Evolutionary conservation across 176 grass and related monocot genomes (phyloP).

Genomic region (Dactylis glomerata): DNA sequence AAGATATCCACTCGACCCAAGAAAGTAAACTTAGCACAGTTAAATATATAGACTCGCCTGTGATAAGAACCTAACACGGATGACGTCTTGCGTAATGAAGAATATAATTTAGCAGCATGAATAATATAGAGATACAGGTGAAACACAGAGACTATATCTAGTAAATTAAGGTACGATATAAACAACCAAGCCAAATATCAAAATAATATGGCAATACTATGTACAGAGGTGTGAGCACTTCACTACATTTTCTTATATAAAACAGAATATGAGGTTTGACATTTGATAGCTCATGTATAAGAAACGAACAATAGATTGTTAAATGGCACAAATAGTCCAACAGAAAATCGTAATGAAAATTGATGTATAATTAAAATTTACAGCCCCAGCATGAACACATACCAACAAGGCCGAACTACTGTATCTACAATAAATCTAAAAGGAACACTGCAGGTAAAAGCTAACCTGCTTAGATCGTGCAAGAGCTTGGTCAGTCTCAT

Average conservation of each 20-base stretch:
- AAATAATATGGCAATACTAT: conserved; percentile 1
- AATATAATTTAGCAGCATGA: background rate
- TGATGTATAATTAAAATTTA: background rate
- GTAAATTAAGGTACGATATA: background rate
- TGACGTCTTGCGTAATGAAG: background rate
- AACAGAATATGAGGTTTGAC: background rate
- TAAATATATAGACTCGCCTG: background rate
- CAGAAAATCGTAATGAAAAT: background rate
- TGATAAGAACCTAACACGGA: background rate
- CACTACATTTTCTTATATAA: background rate
- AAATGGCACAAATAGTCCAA: background rate
- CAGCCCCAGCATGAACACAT: background rate
- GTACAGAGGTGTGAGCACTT: background rate
- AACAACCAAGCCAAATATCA: background rate
- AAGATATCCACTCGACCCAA: background rate
- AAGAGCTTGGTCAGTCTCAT: conserved; percentile 94
- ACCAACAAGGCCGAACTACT: background rate
- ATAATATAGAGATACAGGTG: background rate
- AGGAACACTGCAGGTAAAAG: conserved; percentile 8
- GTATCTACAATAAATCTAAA: background rate
- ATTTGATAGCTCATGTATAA: background rate
- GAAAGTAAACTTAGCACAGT: background rate
- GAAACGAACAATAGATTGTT: background rate
- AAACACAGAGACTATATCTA: background rate
- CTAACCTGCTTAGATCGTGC: conserved; percentile 66